Evolutionary conservation across 225 moss, liverwort and hornwort species (phyloP).

Genomic region (Pseudoscleropodium purum): DNA sequence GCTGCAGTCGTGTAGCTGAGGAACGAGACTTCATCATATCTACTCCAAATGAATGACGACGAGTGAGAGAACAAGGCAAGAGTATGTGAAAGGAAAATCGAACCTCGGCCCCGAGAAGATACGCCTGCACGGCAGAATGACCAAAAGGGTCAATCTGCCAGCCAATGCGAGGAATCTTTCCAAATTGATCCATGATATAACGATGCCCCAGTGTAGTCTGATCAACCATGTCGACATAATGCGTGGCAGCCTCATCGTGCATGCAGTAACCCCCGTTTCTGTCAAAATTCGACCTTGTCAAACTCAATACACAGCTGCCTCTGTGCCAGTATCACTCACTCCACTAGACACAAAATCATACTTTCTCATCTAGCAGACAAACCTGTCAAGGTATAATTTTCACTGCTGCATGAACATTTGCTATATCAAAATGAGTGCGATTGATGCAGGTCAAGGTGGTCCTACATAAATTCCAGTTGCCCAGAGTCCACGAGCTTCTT

Average conservation of each 20-base stretch:
- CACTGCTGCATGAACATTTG: not conserved
- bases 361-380: not conserved
- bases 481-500: conserved; percentile 77
- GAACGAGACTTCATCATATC: not conserved
- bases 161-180: conserved; percentile 64
- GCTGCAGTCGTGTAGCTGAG: not conserved
- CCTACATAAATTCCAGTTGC: conserved; percentile 73
- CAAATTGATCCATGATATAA: conserved; percentile 71
- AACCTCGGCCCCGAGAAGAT: conserved; percentile 92
- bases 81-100: not conserved
- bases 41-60: not conserved
- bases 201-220: conserved; percentile 91
- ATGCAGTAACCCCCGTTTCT: conserved; percentile 96
- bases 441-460: not conserved
- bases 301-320: not conserved
- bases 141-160: conserved; percentile 99
- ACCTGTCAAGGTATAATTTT: not conserved
- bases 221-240: conserved; percentile 95
- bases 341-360: not conserved
- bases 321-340: not conserved
- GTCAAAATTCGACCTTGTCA: conserved; percentile 13
- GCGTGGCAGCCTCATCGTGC: conserved; percentile 93
- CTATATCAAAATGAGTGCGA: not conserved
- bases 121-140: conserved; percentile 89
- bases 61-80: not conserved